phyloP scores from a whole-genome alignment of 2,329 filamentous ascomycete species.

The Penicillium sp. region DNA sequence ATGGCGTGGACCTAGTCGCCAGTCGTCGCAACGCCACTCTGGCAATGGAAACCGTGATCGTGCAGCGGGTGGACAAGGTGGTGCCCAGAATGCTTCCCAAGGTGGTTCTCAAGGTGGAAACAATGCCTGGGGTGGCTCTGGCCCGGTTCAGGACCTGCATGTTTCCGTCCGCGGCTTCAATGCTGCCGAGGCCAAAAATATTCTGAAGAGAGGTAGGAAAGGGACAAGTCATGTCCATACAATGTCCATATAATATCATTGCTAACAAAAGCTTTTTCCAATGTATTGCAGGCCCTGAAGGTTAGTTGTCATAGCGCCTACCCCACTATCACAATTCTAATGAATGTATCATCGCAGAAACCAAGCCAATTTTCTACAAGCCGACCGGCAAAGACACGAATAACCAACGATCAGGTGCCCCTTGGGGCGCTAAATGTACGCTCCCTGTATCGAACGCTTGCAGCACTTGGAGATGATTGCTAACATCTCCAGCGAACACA shows the following conservation, averaged over 20 bases:
- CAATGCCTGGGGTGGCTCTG: conserved; percentile 30
- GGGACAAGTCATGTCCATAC: neutral
- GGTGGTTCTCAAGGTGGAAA: conserved; percentile 33
- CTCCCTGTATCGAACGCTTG: neutral
- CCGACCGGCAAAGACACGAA: conserved; percentile 37
- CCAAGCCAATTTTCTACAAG: conserved; percentile 41
- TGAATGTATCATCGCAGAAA: conserved; percentile 24
- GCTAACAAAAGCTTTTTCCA: conserved; percentile 1
- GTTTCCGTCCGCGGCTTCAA: conserved; percentile 47
- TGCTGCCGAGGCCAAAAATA: conserved; percentile 40
- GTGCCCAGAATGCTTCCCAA: conserved; percentile 28
- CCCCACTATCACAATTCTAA: neutral
- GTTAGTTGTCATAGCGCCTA: conserved; percentile 18
- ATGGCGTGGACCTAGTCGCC: conserved; percentile 44
- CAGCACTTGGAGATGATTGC: neutral
- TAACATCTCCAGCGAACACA: conserved; percentile 39
- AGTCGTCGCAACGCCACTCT: conserved; percentile 38
- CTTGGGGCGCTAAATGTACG: conserved; percentile 49
- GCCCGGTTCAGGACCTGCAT: conserved; percentile 39
- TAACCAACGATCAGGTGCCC: conserved; percentile 36
- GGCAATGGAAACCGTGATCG: conserved; percentile 27
- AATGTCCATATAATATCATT: neutral
- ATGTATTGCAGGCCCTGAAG: conserved; percentile 27
- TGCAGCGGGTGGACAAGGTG: conserved; percentile 27
- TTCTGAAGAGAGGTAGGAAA: conserved; percentile 41